These are phyloP conservation scores for Nevesoporus exiguus DNA, from an alignment of 768 basidiomycete genomes.

Conservation along the genomic window DNA sequence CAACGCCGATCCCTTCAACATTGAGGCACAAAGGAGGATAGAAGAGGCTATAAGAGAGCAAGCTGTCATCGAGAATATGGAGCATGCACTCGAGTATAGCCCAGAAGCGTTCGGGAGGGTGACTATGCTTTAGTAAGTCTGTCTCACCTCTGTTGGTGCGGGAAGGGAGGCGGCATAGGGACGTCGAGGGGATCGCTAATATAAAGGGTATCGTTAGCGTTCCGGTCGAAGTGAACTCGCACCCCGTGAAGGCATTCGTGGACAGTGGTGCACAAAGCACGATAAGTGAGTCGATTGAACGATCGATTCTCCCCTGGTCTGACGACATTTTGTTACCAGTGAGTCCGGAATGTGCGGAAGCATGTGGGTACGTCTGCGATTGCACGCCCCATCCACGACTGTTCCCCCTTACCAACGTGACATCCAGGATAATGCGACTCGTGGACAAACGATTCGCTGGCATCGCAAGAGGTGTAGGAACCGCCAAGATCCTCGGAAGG, in stretches of 20 bases:
- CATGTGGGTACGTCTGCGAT: constrained; percentile 67
- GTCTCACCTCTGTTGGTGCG: neutral
- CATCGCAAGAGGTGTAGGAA: constrained; percentile 91
- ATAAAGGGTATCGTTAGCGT: constrained; percentile 48
- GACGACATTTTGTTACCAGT: constrained; percentile 42
- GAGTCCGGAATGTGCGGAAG: constrained; percentile 88
- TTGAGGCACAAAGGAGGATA: constrained; percentile 90
- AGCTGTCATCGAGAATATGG: constrained; percentile 87
- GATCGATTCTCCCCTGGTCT: neutral
- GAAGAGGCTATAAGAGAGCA: constrained; percentile 91
- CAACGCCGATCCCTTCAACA: constrained; percentile 85
- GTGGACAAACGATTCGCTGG: constrained; percentile 85
- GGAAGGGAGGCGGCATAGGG: neutral
- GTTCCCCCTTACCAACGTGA: constrained; percentile 1
- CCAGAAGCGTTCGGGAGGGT: constrained; percentile 94
- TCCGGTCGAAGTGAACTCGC: constrained; percentile 87
- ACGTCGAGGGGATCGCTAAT: constrained; percentile 11
- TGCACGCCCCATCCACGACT: neutral
- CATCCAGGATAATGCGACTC: constrained; percentile 81
- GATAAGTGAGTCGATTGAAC: constrained; percentile 63
- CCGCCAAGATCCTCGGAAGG: constrained; percentile 88
- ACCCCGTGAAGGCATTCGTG: constrained; percentile 92
- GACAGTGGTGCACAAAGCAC: constrained; percentile 97
- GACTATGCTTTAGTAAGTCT: constrained; percentile 90
- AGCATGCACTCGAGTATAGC: constrained; percentile 89